Percentiles rank a stretch among this genome's conserved stretches.
These are phyloP conservation scores for Hsuehochloa calcarea DNA, from an alignment of 176 grass and related monocot genomes.

Conservation along the genomic window DNA sequence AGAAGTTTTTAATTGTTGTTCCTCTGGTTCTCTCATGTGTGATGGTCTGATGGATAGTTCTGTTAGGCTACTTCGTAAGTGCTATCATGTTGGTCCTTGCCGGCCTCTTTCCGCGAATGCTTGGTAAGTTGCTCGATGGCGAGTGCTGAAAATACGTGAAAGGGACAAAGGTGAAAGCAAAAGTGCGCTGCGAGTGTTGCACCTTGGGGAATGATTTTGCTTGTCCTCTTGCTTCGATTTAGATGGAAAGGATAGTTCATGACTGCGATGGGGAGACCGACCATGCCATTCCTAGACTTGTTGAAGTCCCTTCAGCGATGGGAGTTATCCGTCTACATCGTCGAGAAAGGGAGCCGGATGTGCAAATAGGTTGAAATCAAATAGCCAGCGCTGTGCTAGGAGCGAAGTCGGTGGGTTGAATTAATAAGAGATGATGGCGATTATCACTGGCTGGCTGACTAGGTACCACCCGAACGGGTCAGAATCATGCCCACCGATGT, in stretches of 20 bases:
- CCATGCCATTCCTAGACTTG: constrained; percentile 21
- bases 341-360: background rate
- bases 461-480: background rate
- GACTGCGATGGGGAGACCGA: constrained; percentile 13
- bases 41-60: background rate
- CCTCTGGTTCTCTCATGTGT: background rate
- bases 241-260: background rate
- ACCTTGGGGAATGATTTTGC: background rate
- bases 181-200: background rate
- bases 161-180: constrained; percentile 12
- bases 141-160: background rate
- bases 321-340: constrained; percentile 4
- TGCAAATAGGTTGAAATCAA: background rate
- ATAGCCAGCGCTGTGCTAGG: background rate
- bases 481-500: background rate
- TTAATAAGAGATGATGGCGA: background rate
- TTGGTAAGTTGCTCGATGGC: background rate
- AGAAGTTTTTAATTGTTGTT: background rate
- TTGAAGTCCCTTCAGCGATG: background rate
- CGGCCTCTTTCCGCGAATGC: constrained; percentile 24
- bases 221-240: background rate
- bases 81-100: background rate
- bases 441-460: background rate
- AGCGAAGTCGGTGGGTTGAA: background rate
- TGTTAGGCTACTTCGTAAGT: background rate